Base-by-base conservation (phyloP, 208 protist species). In the Leishmania arabica region DNA sequence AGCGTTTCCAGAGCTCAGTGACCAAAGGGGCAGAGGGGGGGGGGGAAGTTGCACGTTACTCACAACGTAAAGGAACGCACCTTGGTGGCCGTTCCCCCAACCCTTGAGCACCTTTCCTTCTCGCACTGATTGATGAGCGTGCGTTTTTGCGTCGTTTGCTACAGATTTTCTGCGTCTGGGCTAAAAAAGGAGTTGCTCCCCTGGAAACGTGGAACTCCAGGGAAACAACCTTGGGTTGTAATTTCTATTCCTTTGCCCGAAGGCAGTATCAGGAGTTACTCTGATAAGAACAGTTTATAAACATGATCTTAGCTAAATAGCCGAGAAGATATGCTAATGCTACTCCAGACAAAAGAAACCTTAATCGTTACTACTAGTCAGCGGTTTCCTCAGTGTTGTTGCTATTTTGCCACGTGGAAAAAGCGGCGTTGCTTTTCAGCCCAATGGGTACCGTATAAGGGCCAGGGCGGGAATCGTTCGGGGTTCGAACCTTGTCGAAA, bases 281-380 rank as follows among this genome's bases (percentile, higher is more conserved):
- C 91, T 95, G 91, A 95, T 95, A 93, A 95, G 89, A 95, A 93
- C 91, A 95, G 89, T 95, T 95, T 95, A 90, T 93, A 92, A 95
- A 93, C 91, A 93, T 95, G 91, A 95, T 95, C 91, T 95, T 95
- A 95, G 91, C 91, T 95, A 95, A 92, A 95, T 86, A 95, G 91
- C 91, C 91, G 91, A 95, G 91, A 95, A 93, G 91, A 95, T 87
- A 84, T 87, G 51, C 42, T 4, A 60, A 0, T 0, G 0, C 3
- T 0, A 6, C 0, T 8, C 0, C 24, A 1, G 3, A 51, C 19
- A 47, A n/a, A 6, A 37, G 0, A 37, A 37, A 37, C 37, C 37
- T 2, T 1, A 37, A 2, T 1, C 0, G 2, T 5, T 31, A 5
- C 11, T 21, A 4, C 0, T 17, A 4, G 1, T 9, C 37, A 15